Evolutionary conservation across 2,329 filamentous ascomycete species (phyloP).

Genomic region (Phyllosticta paracitricarpa): DNA sequence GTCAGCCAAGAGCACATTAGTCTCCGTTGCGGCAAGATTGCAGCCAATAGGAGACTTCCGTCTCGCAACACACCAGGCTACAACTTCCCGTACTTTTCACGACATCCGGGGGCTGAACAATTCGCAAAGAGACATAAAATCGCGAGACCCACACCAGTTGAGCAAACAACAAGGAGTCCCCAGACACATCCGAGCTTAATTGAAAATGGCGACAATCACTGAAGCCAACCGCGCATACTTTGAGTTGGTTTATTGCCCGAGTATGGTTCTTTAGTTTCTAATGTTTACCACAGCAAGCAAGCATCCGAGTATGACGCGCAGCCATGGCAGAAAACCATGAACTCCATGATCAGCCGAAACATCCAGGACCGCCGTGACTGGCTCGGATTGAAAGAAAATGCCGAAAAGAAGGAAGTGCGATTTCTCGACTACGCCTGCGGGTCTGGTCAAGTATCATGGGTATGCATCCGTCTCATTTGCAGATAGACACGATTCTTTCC

Average conservation of each 20-base stretch:
- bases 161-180: not conserved
- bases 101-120: not conserved
- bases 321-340: slow-evolving; percentile 41
- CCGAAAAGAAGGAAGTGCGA: slow-evolving; percentile 27
- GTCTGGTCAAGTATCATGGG: slow-evolving; percentile 55
- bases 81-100: not conserved
- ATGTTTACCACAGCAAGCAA: slow-evolving; percentile 34
- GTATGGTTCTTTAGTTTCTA: not conserved
- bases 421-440: slow-evolving; percentile 71
- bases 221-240: slow-evolving; percentile 28
- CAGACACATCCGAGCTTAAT: not conserved
- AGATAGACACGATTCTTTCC: too few species aligned
- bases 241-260: slow-evolving; percentile 16
- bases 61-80: not conserved
- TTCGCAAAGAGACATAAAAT: not conserved
- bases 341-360: slow-evolving; percentile 44
- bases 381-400: slow-evolving; percentile 39
- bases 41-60: slow-evolving; percentile 13
- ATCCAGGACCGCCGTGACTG: slow-evolving; percentile 47
- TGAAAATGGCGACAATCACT: slow-evolving; percentile 12
- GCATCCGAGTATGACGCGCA: slow-evolving; percentile 48
- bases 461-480: slow-evolving; percentile 26
- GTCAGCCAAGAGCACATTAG: not conserved
- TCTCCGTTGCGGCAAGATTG: not conserved
- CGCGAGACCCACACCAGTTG: not conserved